A percentile compares a stretch with the other conserved stretches of the same genome.
Conservation (phyloP, 2,329 filamentous ascomycete species). For the Fusarium luffae region DNA sequence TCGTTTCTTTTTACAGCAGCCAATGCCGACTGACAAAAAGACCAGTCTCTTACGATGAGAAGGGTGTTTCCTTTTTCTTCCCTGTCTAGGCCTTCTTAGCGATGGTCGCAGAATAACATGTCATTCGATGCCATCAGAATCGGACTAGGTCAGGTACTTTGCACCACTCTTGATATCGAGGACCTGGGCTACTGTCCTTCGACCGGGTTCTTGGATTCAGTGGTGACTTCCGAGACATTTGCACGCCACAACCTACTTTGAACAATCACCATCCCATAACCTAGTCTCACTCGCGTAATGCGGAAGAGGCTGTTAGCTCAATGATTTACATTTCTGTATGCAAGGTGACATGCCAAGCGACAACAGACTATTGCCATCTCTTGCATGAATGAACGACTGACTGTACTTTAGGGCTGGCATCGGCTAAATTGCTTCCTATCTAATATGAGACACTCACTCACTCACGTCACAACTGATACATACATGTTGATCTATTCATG, state of each 20-base stretch:
- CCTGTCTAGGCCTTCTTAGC: not conserved
- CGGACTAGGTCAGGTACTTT: not conserved
- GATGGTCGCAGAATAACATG: not conserved
- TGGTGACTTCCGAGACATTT: constrained; percentile 23
- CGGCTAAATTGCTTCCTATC: constrained; percentile 8
- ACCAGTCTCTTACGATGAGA: not conserved
- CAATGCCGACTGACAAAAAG: not conserved
- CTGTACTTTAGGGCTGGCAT: not conserved
- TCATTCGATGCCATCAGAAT: not conserved
- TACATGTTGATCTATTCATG: constrained; percentile 3
- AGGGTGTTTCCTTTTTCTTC: constrained; percentile 4
- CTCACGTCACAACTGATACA: constrained; percentile 1
- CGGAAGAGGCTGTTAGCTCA: constrained; percentile 5
- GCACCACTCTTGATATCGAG: not conserved
- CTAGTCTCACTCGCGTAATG: constrained; percentile 10
- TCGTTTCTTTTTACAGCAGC: not conserved
- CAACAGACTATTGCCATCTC: constrained; percentile 8
- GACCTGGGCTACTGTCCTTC: not conserved
- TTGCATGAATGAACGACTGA: constrained; percentile 8
- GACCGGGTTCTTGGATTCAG: constrained; percentile 34
- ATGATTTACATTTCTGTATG: constrained; percentile 2
- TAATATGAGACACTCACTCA: not conserved
- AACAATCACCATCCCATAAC: not conserved
- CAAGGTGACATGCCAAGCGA: not conserved
- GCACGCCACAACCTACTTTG: constrained; percentile 14